These are phyloP conservation scores for Madurella fahalii DNA, from an alignment of 2,329 filamentous ascomycete species.

Conservation along the genomic window DNA sequence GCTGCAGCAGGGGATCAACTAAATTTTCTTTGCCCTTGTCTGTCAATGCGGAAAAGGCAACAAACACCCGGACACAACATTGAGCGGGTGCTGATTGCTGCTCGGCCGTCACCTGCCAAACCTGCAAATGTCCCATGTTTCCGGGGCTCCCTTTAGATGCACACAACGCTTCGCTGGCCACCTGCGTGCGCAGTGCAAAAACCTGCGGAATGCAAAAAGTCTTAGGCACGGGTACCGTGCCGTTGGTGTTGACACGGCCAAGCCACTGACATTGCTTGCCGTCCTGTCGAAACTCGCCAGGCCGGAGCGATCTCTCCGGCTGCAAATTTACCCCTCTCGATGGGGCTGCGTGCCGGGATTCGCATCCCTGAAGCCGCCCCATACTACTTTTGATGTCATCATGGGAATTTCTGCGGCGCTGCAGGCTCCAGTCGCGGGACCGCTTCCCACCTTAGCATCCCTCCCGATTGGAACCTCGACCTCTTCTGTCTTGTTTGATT, in stretches of 20 bases:
- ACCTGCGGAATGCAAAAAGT: too few species aligned
- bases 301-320: slow-evolving; percentile 5
- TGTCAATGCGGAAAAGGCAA: neutral
- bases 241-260: too few species aligned
- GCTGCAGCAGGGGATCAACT: neutral
- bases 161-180: too few species aligned
- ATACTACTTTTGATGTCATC: slow-evolving; percentile 10
- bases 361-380: neutral
- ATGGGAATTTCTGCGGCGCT: slow-evolving; percentile 2
- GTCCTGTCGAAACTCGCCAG: too few species aligned
- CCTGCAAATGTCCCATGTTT: too few species aligned
- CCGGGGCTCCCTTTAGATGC: too few species aligned
- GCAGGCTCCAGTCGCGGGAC: neutral
- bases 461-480: too few species aligned
- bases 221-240: too few species aligned
- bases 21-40: neutral
- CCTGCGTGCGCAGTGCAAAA: too few species aligned
- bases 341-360: neutral
- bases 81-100: neutral
- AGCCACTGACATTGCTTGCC: too few species aligned
- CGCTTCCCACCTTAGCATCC: too few species aligned
- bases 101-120: neutral
- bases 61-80: neutral
- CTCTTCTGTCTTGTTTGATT: too few species aligned
- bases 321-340: neutral